These are phyloP conservation scores for Phoenix roebelenii DNA, from an alignment of 176 grass and related monocot genomes.

Conservation along the genomic window DNA sequence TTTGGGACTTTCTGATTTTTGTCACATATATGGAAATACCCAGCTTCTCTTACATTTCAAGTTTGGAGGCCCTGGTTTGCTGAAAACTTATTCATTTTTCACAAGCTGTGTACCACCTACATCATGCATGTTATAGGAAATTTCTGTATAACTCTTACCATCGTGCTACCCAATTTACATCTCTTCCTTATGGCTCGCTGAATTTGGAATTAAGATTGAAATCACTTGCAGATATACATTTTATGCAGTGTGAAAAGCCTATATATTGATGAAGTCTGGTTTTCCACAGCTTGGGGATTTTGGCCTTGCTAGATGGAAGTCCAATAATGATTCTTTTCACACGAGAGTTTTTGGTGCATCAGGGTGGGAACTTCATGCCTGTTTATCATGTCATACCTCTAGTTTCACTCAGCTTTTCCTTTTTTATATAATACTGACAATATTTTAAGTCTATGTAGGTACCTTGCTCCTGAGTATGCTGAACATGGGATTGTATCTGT, in stretches of 20 bases:
- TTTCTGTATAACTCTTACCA: too few relatives aligned
- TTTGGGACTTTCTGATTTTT: too few relatives aligned
- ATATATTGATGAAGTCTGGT: conserved; percentile 1
- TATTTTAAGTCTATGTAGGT: conserved; percentile 16
- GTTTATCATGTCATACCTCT: conserved; percentile 5
- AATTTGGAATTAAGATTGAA: too few relatives aligned
- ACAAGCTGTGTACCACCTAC: too few relatives aligned
- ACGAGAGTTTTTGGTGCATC: conserved; percentile 51
- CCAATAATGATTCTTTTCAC: conserved; percentile 28
- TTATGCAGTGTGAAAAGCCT: not conserved
- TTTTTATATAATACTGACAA: not conserved
- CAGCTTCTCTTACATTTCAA: too few relatives aligned
- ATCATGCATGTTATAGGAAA: too few relatives aligned
- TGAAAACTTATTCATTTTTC: too few relatives aligned
- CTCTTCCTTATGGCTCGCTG: too few relatives aligned
- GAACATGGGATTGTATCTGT: conserved; percentile 58
- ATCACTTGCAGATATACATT: conserved; percentile 6
- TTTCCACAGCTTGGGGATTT: conserved; percentile 58
- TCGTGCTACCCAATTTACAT: too few relatives aligned
- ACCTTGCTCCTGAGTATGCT: conserved; percentile 60
- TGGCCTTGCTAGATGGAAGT: conserved; percentile 72
- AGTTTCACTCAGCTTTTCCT: not conserved
- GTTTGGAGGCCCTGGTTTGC: too few relatives aligned
- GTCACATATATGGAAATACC: too few relatives aligned
- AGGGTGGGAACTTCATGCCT: conserved; percentile 31